Conservation (phyloP, 1,139 yeast species). For the Petasospora rhodanensis region DNA sequence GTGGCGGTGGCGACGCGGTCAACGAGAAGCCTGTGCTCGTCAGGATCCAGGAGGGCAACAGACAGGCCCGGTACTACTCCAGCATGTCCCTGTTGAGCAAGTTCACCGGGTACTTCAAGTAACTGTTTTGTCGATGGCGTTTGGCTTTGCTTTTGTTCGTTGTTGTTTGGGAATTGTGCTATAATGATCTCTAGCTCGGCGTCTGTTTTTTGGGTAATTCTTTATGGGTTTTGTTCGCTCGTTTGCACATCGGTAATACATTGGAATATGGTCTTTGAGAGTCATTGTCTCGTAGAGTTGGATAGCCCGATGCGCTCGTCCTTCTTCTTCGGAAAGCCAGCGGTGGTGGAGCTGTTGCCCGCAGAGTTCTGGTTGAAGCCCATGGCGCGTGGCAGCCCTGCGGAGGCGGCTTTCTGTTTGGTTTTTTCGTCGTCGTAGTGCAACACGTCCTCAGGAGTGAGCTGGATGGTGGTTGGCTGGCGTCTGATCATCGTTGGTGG, state of each 20-base stretch:
- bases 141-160: neutral
- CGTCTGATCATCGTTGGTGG: slow-evolving; percentile 47
- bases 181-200: neutral
- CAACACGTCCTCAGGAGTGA: slow-evolving; percentile 62
- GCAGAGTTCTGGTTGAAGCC: slow-evolving; percentile 20
- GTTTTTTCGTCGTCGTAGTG: slow-evolving; percentile 49
- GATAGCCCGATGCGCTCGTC: slow-evolving; percentile 22
- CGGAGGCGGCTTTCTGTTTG: slow-evolving; percentile 4
- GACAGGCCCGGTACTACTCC: slow-evolving; percentile 20
- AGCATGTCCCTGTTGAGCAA: slow-evolving; percentile 23
- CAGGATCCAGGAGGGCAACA: slow-evolving; percentile 15
- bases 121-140: neutral
- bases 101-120: slow-evolving; percentile 23
- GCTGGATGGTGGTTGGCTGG: slow-evolving; percentile 58
- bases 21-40: slow-evolving; percentile 9
- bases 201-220: neutral
- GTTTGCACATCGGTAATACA: neutral
- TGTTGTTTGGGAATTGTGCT: neutral
- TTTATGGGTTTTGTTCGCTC: neutral
- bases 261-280: neutral
- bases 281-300: slow-evolving; percentile 1
- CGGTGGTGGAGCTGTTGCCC: slow-evolving; percentile 11
- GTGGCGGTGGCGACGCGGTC: no score
- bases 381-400: neutral
- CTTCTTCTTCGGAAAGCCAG: slow-evolving; percentile 11